phyloP scores from a whole-genome alignment of 305 asterid species.

The Withania somnifera region DNA sequence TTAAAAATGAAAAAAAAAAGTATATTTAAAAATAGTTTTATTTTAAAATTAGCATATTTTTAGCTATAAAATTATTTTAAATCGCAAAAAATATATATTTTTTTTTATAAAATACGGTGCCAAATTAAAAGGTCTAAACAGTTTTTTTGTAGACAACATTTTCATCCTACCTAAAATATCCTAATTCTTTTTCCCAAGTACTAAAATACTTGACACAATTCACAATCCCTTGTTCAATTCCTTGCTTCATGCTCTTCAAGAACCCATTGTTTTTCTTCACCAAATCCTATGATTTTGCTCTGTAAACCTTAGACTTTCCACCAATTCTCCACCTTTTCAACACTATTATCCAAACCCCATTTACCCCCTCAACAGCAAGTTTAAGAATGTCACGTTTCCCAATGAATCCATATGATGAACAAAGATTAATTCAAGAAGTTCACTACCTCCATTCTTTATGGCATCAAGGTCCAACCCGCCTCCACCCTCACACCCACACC shows the following conservation, averaged over 20 bases:
- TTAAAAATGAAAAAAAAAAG: no score
- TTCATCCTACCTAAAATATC: no score
- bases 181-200: no score
- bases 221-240: background rate
- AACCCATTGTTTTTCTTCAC: background rate
- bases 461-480: conserved; percentile 68
- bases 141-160: no score
- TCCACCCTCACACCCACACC: background rate
- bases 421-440: conserved; percentile 50
- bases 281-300: background rate
- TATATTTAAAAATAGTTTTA: no score
- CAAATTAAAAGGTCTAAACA: no score
- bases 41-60: no score
- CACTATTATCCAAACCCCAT: background rate
- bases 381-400: conserved; percentile 1
- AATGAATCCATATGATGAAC: conserved; percentile 51
- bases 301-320: background rate
- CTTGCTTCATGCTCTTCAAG: background rate
- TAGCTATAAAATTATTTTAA: no score
- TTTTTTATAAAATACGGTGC: no score
- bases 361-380: no score
- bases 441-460: conserved; percentile 78
- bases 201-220: no score
- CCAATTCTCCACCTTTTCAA: background rate
- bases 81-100: no score